Evolutionary conservation across 1,139 yeast genomes (phyloP), one percentile per base, ranked within the genome.

Genomic region (Candida sojae): DNA sequence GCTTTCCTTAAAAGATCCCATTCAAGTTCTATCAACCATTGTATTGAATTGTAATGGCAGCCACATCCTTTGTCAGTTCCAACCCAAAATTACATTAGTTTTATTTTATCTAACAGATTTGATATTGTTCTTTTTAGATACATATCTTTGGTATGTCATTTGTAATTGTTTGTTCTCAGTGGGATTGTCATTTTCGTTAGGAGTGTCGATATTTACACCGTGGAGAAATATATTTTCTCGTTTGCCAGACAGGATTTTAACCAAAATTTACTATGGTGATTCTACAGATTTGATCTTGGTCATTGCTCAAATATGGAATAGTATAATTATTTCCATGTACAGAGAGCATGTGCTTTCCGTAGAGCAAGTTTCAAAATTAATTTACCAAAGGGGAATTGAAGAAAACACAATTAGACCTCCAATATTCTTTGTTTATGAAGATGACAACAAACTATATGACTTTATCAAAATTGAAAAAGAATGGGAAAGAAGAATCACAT

Each of bases 81-180:
- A 88, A 51, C 83, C 91, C 0, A 70, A 68, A 43, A 61, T 88
- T 8, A 72, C 85, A 0, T 63, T 90, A 36, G 68, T 67, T 0
- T 64, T 87, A 42, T 79, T 89, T 62, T 69, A 78, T 36, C 51
- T 84, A 17, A 84, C 92, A 0, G 93, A 89, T 62, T 70, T 88
- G 65, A 76, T 87, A 1, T 70, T 90, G 40, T 90, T 88, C 62
- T 88, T 90, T 59, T 72, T 90, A 50, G 97, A 90, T 59, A 89
- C 96, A 0, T 90, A 90, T 57, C 75, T 90, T 33, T 90, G 97
- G 97, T 90, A 89, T 60, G 84, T 89, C 53, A 81, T 90, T 43
- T 84, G 90, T 75, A 89, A 86, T 60, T 84, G 93, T 49, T 60
- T 86, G 1, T 84, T 89, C 53, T 88, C 96, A 2, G 79, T 88